Percentiles rank a stretch among this genome's conserved stretches.
Evolutionary conservation across 257 asterid genomes (phyloP).

Genomic region (Nicotiana obtusifolia): DNA sequence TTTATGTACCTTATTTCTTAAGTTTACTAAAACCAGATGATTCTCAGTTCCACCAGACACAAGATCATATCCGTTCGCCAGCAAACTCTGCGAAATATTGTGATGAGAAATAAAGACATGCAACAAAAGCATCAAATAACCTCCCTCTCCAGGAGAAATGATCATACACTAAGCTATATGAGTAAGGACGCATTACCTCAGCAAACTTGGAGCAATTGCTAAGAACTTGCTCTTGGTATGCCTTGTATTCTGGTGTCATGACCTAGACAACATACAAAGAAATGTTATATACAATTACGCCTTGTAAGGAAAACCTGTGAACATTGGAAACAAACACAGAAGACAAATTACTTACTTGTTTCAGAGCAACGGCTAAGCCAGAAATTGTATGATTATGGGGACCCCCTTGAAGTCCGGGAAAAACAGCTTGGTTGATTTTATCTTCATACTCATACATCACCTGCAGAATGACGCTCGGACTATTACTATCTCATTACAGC

Average conservation of each 20-base stretch:
- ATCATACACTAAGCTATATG: neutral
- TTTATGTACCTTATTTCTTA: constrained; percentile 57
- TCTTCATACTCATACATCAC: constrained; percentile 87
- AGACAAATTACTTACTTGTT: constrained; percentile 71
- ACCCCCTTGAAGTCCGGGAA: constrained; percentile 99
- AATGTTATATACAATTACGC: neutral
- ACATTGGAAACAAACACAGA: constrained; percentile 17
- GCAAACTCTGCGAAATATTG: constrained; percentile 50
- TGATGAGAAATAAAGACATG: neutral
- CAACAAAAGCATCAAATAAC: neutral
- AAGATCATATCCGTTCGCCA: constrained; percentile 63
- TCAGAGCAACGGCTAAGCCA: constrained; percentile 92
- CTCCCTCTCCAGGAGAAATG: neutral
- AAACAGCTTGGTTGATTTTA: constrained; percentile 93
- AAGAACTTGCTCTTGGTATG: constrained; percentile 91
- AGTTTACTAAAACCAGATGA: constrained; percentile 89
- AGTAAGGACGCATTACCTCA: constrained; percentile 41
- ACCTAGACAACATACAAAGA: constrained; percentile 42
- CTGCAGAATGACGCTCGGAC: constrained; percentile 31
- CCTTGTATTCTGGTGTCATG: constrained; percentile 86
- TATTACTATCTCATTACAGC: neutral
- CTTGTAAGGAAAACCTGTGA: neutral
- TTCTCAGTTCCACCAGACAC: constrained; percentile 99
- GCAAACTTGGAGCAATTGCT: constrained; percentile 84
- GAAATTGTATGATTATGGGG: constrained; percentile 98